These are phyloP conservation scores for Coemansia sp. DNA, from an alignment of 192 early-diverging fungal species.

Conservation along the genomic window DNA sequence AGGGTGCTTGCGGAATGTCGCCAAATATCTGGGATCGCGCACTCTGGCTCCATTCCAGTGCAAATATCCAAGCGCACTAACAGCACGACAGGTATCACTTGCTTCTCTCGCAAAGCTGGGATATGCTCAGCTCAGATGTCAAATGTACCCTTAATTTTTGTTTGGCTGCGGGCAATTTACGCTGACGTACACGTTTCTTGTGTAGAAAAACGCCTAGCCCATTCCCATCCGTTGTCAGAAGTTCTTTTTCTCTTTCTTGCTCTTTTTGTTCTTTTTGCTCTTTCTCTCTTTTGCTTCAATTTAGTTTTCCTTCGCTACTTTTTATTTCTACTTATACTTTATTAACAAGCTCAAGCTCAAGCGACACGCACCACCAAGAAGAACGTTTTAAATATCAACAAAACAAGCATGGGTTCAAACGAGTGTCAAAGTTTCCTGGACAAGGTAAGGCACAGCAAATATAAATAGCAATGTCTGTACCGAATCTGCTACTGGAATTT, in stretches of 20 bases:
- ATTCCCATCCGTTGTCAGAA: neutral
- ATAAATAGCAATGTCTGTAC: neutral
- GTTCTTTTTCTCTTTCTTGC: neutral
- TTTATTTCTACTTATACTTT: neutral
- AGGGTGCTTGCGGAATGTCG: neutral
- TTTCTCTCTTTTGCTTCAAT: neutral
- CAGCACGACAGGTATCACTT: no score
- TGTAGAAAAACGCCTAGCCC: no score
- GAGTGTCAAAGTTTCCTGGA: conserved; percentile 14
- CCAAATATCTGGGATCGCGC: neutral
- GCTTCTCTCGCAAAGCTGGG: no score
- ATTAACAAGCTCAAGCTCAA: neutral
- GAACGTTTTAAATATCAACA: neutral
- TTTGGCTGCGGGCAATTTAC: no score
- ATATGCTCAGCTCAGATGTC: no score
- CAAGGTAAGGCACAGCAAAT: conserved; percentile 14
- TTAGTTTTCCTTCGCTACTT: no score
- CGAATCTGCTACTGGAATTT: neutral
- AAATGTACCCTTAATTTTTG: no score
- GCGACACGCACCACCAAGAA: neutral
- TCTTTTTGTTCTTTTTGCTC: neutral
- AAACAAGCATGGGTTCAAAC: conserved; percentile 6
- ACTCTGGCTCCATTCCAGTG: no score
- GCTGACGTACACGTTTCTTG: neutral
- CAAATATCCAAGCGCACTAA: no score